Base-by-base conservation (phyloP, 2,329 filamentous ascomycete genomes). In the Aspergillus niger region DNA sequence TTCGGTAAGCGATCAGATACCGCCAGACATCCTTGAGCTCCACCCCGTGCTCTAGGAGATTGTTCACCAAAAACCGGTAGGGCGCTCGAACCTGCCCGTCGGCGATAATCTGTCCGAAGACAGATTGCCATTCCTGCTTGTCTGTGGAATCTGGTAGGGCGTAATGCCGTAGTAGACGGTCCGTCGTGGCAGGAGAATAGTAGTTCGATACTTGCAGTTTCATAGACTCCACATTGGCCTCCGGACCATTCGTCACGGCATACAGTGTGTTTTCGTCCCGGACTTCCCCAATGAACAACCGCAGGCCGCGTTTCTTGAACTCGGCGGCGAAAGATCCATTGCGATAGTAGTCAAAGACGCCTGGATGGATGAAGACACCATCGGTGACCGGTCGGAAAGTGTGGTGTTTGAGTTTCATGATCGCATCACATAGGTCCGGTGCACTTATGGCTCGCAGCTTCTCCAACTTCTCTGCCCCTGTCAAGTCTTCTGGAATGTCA, bases 331-430 rank as follows among this genome's bases (percentile, higher is more conserved):
- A 80, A 0, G 58, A 63, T 0, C 74, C 73, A 47, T 70, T 71
- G 30, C 71, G 69, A 11, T 79, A 67, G 20, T 80, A 80, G 0
- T 76, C 68, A 1, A 76, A 71, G 64, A 81, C 77, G 0, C 71
- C 74, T 0, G 69, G 59, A 8, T 74, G 72, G 17, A 81, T 72
- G 58, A 82, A 81, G 1, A 74, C 32, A 7, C 72, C 71, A 50
- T 82, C 78, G 0, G 79, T 82, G 5, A 80, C 72, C 1, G 79
- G 77, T 2, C 80, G 76, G 69, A 81, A 82, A 0, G 79, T 82
- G 61, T 82, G 79, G 49, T 79, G 72, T 57, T 80, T 73, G 30
- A 82, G 65, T 8, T 77, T 64, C n/a, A 70, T 67, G 15, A 80
- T 72, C 0, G 73, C 71, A 3, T 63, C 61, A 2, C 78, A 64